phyloP scores from a whole-genome alignment of 768 basidiomycete genomes.

The Phylloporus sp. region DNA sequence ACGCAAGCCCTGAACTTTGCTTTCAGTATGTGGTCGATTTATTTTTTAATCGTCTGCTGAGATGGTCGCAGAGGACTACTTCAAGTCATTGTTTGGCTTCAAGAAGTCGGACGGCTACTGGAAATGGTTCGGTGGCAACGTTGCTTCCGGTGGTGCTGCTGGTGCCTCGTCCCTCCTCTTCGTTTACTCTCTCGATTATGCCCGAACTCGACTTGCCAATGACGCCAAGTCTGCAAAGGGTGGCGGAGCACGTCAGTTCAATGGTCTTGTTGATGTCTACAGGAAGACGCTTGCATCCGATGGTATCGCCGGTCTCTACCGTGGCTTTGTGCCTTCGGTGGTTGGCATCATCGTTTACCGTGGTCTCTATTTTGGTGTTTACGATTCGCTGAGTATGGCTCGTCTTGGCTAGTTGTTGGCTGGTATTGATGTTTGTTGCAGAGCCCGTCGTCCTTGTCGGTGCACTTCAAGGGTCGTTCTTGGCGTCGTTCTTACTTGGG shows the following conservation, averaged over 20 bases:
- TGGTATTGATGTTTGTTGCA: conserved; percentile 32
- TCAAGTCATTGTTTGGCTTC: conserved; percentile 98
- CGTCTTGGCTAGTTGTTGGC: conserved; percentile 23
- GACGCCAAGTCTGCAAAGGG: conserved; percentile 95
- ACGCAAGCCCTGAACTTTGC: conserved; percentile 99
- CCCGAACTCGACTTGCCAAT: conserved; percentile 98
- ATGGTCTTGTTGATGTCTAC: conserved; percentile 97
- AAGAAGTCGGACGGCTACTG: conserved; percentile 98
- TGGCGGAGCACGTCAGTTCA: conserved; percentile 95
- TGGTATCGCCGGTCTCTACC: conserved; percentile 98
- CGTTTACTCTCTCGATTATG: conserved; percentile 99
- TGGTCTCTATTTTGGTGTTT: conserved; percentile 99
- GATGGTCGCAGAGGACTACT: conserved; percentile 73
- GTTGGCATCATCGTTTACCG: conserved; percentile 99
- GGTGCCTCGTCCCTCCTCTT: conserved; percentile 98
- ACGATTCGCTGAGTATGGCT: conserved; percentile 85
- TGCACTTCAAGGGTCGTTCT: conserved; percentile 91
- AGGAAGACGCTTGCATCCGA: conserved; percentile 96
- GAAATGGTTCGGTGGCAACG: conserved; percentile 98
- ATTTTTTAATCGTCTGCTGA: conserved; percentile 1
- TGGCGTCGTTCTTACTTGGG: conserved; percentile 94
- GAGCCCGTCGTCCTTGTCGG: conserved; percentile 98
- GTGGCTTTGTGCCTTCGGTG: conserved; percentile 98
- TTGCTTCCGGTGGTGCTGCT: conserved; percentile 98
- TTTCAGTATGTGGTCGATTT: conserved; percentile 64